These are phyloP conservation scores for Arthrobotrys megalospora DNA, from an alignment of 2,329 filamentous ascomycete species.

Conservation along the genomic window DNA sequence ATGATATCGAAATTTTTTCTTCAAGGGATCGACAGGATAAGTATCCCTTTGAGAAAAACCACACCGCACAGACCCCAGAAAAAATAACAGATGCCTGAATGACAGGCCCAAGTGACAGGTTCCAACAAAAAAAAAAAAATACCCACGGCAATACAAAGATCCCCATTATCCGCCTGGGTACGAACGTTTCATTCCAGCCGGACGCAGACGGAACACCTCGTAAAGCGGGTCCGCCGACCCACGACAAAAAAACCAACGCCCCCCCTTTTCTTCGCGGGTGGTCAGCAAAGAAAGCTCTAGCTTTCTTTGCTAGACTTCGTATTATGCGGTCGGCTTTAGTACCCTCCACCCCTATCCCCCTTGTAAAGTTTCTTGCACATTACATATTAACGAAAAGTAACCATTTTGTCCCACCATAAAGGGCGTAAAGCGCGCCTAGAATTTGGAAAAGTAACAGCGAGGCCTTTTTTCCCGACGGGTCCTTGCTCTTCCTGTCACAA, in stretches of 20 bases:
- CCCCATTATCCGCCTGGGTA: too few relatives aligned
- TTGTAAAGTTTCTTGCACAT: constrained; percentile 4
- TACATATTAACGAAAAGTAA: not conserved
- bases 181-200: constrained; percentile 16
- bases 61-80: too few relatives aligned
- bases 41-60: too few relatives aligned
- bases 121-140: too few relatives aligned
- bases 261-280: constrained; percentile 12
- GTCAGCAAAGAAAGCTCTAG: not conserved
- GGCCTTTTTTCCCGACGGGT: not conserved
- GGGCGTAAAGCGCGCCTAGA: constrained; percentile 28
- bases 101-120: too few relatives aligned
- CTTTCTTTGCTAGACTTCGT: not conserved
- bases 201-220: constrained; percentile 19
- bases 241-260: constrained; percentile 11
- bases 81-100: too few relatives aligned
- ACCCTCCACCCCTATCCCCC: not conserved
- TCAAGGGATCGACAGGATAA: too few relatives aligned
- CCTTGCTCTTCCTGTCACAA: constrained; percentile 12
- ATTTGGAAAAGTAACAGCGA: not conserved
- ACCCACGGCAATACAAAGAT: too few relatives aligned
- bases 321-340: constrained; percentile 5
- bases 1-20: too few relatives aligned
- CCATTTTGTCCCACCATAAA: constrained; percentile 1
- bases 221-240: constrained; percentile 9